These are phyloP conservation scores for Malassezia brasiliensis DNA, from an alignment of 1,284 basidiomycete species.

Conservation along the genomic window DNA sequence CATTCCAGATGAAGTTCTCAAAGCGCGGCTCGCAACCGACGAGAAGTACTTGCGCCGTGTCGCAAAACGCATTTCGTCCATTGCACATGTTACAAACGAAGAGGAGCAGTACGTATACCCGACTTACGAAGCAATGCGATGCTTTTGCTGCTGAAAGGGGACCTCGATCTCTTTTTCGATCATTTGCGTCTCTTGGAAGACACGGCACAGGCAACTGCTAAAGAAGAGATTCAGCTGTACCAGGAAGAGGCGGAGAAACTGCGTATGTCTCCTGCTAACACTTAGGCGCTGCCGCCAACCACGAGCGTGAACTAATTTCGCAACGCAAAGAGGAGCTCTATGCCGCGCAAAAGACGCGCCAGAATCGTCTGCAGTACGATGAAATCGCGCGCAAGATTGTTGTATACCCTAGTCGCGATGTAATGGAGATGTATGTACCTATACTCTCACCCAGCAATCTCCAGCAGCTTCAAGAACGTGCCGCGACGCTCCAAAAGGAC, in stretches of 20 bases:
- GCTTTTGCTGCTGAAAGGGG: background rate
- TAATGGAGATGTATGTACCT: constrained; percentile 9
- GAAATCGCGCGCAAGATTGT: constrained; percentile 14
- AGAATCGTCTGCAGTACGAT: constrained; percentile 10
- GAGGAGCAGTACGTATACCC: constrained; percentile 6
- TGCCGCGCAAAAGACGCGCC: background rate
- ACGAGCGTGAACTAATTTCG: background rate
- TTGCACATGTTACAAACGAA: background rate
- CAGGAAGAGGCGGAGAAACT: background rate
- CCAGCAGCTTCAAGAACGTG: background rate
- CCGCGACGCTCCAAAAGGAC: background rate
- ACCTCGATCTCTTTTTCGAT: constrained; percentile 1
- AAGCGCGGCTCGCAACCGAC: constrained; percentile 12
- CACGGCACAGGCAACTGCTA: background rate
- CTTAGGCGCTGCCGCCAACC: background rate
- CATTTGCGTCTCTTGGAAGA: constrained; percentile 2
- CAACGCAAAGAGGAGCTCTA: background rate
- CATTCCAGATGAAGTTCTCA: constrained; percentile 11
- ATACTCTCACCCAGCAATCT: background rate
- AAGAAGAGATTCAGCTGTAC: constrained; percentile 6
- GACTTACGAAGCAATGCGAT: background rate
- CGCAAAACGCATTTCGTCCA: constrained; percentile 7
- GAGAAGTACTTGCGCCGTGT: constrained; percentile 16
- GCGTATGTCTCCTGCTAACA: constrained; percentile 6
- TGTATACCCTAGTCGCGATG: constrained; percentile 16